Evolutionary conservation across 805 yeast species (phyloP).

Genomic region (Wickerhamiella kurtzmanii): DNA sequence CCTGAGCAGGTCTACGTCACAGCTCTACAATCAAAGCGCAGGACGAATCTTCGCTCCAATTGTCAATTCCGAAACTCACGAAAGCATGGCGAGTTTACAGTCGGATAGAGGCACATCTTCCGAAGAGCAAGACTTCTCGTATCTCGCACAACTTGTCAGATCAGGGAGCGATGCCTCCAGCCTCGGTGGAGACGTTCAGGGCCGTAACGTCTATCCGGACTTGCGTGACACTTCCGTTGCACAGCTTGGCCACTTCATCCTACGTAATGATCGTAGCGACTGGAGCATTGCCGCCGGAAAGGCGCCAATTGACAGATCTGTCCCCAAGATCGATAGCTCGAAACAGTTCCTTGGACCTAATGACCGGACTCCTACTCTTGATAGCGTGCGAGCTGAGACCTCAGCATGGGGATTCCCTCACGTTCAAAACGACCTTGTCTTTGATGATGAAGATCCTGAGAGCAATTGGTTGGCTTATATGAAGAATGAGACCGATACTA

Average conservation of each 20-base stretch:
- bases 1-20: constrained; percentile 14
- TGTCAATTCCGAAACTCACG: constrained; percentile 2
- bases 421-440: not conserved
- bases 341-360: constrained; percentile 7
- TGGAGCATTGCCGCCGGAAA: not conserved
- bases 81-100: not conserved
- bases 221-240: constrained; percentile 25
- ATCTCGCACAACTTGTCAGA: constrained; percentile 24
- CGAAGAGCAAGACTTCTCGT: constrained; percentile 19
- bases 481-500: not conserved
- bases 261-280: constrained; percentile 10
- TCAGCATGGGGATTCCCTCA: not conserved
- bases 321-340: not conserved
- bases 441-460: not conserved
- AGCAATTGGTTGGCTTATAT: not conserved
- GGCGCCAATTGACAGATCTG: not conserved
- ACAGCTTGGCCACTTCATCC: constrained; percentile 22
- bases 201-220: constrained; percentile 21
- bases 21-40: constrained; percentile 17
- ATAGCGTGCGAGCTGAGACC: not conserved
- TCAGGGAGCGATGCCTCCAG: constrained; percentile 16
- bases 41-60: constrained; percentile 17
- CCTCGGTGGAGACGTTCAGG: constrained; percentile 5
- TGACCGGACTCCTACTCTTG: constrained; percentile 15
- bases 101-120: constrained; percentile 13